These are phyloP conservation scores for Saccharomycopsis fermentans DNA, from an alignment of 805 yeast genomes.

Conservation along the genomic window DNA sequence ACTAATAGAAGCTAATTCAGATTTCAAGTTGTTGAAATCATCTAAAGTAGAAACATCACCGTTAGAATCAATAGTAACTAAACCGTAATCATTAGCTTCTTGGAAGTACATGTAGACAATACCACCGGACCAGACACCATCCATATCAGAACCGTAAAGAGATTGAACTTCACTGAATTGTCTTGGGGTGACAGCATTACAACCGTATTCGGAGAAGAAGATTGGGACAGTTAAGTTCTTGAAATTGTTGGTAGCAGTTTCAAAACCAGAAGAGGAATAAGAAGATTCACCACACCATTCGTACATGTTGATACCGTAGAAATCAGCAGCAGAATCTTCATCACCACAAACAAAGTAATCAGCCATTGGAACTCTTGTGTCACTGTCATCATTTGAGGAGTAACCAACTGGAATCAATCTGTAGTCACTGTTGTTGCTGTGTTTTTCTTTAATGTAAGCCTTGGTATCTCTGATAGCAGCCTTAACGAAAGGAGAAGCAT, in stretches of 20 bases:
- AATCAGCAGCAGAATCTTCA: constrained; percentile 49
- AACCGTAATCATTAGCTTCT: constrained; percentile 67
- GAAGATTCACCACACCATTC: constrained; percentile 74
- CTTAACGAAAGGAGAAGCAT: constrained; percentile 88
- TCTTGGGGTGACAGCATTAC: constrained; percentile 64
- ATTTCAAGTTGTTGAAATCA: constrained; percentile 55
- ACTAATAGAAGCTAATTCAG: constrained; percentile 42
- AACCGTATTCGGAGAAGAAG: constrained; percentile 79
- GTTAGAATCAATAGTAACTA: constrained; percentile 39
- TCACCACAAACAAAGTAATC: constrained; percentile 81
- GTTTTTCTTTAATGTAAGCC: constrained; percentile 51
- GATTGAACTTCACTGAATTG: constrained; percentile 61
- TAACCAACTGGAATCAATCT: constrained; percentile 89
- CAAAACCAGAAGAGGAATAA: constrained; percentile 53
- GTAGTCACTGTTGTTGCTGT: constrained; percentile 30
- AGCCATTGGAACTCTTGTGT: constrained; percentile 69
- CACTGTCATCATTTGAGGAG: constrained; percentile 81
- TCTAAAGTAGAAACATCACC: constrained; percentile 46
- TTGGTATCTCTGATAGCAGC: constrained; percentile 91
- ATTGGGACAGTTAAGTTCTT: constrained; percentile 57
- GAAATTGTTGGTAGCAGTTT: constrained; percentile 54
- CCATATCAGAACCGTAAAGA: constrained; percentile 57
- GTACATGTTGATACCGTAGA: constrained; percentile 83
- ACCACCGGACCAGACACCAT: constrained; percentile 85
- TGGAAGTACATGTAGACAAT: constrained; percentile 79